Base-by-base conservation (phyloP, 1,284 basidiomycete species). In the Cryptococcus maquisensis region DNA sequence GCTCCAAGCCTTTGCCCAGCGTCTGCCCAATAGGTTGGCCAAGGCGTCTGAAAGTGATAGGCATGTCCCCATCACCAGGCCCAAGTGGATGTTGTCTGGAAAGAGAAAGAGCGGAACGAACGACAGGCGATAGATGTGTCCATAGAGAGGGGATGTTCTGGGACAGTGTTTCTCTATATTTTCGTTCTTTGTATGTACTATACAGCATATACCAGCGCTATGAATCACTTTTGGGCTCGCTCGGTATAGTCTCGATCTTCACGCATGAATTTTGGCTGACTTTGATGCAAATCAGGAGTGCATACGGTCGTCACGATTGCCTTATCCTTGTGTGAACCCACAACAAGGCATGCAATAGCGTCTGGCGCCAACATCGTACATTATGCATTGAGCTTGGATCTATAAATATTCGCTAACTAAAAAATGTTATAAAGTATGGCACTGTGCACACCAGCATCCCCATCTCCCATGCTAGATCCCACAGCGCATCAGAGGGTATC, bases 31-130 rank as follows among this genome's bases (percentile, higher is more conserved):
- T 73, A 84, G 85, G 80, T 81, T 86, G 42, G 93, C 91, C 24
- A 90, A 87, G 72, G 92, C 91, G 42, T 89, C 88, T 60, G 93
- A 97, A 80, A 81, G 83, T 54, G 93, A 97, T 79, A 85, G 90
- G 51, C 74, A 72, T 61, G 65, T 71, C 10, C 60, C 66, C 21
- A 69, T 71, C 54, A 77, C 76, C 21, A 72, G 74, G 58, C 78
- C 78, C 26, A 77, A 77, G 56, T 74, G 69, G 71, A 69, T 95
- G 67, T 90, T 88, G 73, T 78, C 90, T 54, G 92, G 92, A 41
- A 94, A 95, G 78, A 84, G 91, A 65, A 90, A 90, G 76, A 84
- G 78, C 45, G 90, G 90, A 65, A 94, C 90, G 80, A 92, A 89
- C 41, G 80, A 86, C 70, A 83, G 89, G 69, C 82, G 90, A 76